Evolutionary conservation across 495 filamentous ascomycete species (phyloP).

Genomic region (Penicillium turbatum): DNA sequence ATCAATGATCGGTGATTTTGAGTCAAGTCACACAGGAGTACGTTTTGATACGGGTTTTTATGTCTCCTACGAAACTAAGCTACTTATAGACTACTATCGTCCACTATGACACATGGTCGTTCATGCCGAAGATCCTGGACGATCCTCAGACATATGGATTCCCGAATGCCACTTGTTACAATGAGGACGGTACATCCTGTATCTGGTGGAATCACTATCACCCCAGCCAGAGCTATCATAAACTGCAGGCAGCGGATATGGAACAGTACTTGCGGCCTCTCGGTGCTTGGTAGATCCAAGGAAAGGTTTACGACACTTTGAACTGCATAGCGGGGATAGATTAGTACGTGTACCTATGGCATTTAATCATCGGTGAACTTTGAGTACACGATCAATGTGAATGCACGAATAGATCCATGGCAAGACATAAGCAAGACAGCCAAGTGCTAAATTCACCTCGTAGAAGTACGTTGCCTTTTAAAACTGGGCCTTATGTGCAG

Average conservation of each 20-base stretch:
- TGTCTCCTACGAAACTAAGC: conserved; percentile 1
- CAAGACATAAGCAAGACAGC: no score
- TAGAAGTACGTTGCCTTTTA: no score
- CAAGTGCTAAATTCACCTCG: no score
- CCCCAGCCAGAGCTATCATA: conserved; percentile 34
- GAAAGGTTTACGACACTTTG: neutral
- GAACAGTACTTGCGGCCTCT: conserved; percentile 21
- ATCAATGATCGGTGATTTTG: conserved; percentile 26
- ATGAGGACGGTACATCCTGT: conserved; percentile 31
- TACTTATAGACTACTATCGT: conserved; percentile 19
- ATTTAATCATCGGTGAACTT: no score
- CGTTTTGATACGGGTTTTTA: neutral
- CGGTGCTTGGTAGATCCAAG: conserved; percentile 25
- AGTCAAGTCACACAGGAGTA: conserved; percentile 23
- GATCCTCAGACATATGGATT: conserved; percentile 44
- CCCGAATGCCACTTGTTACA: conserved; percentile 29
- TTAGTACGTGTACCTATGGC: no score
- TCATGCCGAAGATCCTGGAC: conserved; percentile 51
- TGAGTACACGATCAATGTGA: no score
- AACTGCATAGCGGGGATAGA: no score
- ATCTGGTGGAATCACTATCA: conserved; percentile 44
- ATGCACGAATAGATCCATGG: no score
- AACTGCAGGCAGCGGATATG: conserved; percentile 39
- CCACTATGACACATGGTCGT: conserved; percentile 33
- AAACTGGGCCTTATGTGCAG: no score